A percentile compares a stretch with the other conserved stretches of the same genome.
These are phyloP conservation scores for Aureobasidium sp. DNA, from an alignment of 2,329 filamentous ascomycete species.

Conservation along the genomic window DNA sequence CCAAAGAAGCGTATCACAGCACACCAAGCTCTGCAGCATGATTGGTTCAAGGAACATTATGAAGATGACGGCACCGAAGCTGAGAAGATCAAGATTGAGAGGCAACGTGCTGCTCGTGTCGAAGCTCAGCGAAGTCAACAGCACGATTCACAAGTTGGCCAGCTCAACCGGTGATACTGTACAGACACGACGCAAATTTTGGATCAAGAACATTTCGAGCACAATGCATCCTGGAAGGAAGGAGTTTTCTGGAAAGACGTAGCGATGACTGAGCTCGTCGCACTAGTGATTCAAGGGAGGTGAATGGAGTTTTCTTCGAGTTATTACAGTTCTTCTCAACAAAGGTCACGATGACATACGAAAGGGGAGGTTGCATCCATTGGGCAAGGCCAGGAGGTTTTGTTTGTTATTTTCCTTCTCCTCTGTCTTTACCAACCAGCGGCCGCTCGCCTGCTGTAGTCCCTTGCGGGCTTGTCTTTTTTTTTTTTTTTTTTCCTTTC, in stretches of 20 bases:
- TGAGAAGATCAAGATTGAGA: conserved; percentile 15
- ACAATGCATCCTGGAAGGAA: background rate
- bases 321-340: background rate
- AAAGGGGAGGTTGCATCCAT: conserved; percentile 4
- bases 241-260: background rate
- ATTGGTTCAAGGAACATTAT: conserved; percentile 56
- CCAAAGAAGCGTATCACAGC: conserved; percentile 56
- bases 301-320: conserved; percentile 3
- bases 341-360: conserved; percentile 5
- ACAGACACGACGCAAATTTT: conserved; percentile 1
- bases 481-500: background rate
- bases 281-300: background rate
- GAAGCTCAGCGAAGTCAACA: conserved; percentile 3
- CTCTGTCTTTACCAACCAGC: background rate
- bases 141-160: background rate
- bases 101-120: conserved; percentile 12
- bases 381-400: background rate
- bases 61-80: conserved; percentile 50
- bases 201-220: background rate
- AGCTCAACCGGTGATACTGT: background rate
- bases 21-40: conserved; percentile 55
- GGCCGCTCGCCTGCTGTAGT: background rate
- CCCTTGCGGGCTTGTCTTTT: background rate
- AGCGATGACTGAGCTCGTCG: background rate
- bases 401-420: background rate